Base-by-base conservation (phyloP, 208 protist genomes). In the Endotrypanum monterogeii region DNA sequence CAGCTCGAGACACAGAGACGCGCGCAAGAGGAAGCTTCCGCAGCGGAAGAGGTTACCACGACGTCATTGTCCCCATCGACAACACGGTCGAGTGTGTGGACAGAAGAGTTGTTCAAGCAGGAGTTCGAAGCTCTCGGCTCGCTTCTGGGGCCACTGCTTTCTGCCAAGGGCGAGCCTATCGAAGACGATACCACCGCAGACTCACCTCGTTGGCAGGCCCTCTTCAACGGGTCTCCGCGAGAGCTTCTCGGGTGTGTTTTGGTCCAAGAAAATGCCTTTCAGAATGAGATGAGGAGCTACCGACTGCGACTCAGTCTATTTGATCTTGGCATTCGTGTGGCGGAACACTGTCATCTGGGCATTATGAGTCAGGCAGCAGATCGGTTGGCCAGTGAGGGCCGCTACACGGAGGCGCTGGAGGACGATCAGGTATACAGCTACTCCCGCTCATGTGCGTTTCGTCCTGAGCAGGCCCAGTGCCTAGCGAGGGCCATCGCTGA, bases 311-410 rank as follows among this genome's bases (percentile, higher is more conserved):
- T 96, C 35, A 82, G 80, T 62, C 86, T 96, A 18, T 96, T 95
- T 61, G 88, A 94, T 60, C 82, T 93, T 62, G 92, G 92, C 67
- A 76, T 93, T 48, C 89, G 92, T 35, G 92, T 96, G 1, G 92
- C 86, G 3, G 92, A 96, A 83, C 92, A 96, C 70, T 93, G 89
- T 82, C 92, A 96, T 72, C 71, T 96, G 32, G 79, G 89, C 56
- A 87, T 83, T 71, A 94, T 94, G 92, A 93, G 88, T 75, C 76
- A 74, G 20, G 61, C 67, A 3, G 89, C 91, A 23, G 91, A 96
- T 73, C 74, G 41, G 9, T 74, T 86, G 2, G 88, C 85, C 0
- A 57, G 46, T 30, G 67, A 57, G 25, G 87, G 87, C 8, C 76
- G 67, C 30, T 80, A 73, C 61, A 69, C 37, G 18, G 89, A 73